Evolutionary conservation across 202 grass and related monocot species (phyloP), one percentile per base, ranked within the genome.

Genomic region (Musa balbisiana): DNA sequence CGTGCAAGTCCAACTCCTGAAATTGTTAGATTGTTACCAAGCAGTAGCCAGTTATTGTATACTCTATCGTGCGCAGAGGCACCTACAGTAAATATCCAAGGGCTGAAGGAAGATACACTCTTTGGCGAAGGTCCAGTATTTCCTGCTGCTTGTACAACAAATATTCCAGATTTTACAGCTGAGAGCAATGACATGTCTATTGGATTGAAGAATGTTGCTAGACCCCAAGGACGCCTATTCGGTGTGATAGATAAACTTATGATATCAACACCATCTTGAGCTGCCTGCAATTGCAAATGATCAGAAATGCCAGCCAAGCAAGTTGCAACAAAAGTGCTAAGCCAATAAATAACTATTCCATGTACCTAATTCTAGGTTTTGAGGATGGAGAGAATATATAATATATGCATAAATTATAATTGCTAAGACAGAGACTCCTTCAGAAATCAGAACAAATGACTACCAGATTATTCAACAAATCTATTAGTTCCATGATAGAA

Each of bases 81-180:
- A n/a, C 84, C 91, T 22, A 98, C 88, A 76, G 88, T 98, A 73
- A 80, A 88, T 79, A 93, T 93, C 94, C 94, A 97, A 75, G 94
- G 94, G 77, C 94, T 97, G 80, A 97, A 97, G 4, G 90, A 97
- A 62, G 92, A 85, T 64, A 98, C 43, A 69, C 88, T 83, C 72
- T 83, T 93, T 19, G 71, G 76, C 69, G 85, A 83, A 16, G 91
- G 94, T 17, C 91, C 91, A 64, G 60, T 84, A 84, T 98, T 98
- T 55, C 94, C 91, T 81, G 85, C 88, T 21, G 91, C 86, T 77
- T 98, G 94, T 82, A 98, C 82, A 81, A 98, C 91, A 9, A 83
- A 86, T 63, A 98, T 85, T 80, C 94, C 94, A 58, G 91, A 86
- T 83, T 90, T 93, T 43, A 85, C 87, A 23, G 94, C 94, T 62